Evolutionary conservation across 768 basidiomycete genomes (phyloP).

Genomic region (Cytidiella melzeri): DNA sequence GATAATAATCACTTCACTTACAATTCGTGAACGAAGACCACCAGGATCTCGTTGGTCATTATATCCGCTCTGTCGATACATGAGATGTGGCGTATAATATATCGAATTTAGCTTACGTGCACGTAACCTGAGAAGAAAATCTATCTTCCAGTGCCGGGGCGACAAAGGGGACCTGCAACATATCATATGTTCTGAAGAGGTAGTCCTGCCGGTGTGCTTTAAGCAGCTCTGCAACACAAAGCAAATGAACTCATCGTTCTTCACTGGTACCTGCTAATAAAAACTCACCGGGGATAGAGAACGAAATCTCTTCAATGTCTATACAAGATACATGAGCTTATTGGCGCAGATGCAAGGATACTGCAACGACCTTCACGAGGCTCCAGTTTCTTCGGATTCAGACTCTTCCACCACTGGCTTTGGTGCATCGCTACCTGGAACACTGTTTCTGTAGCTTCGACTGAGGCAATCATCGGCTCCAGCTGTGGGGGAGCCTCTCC

Average conservation of each 20-base stretch:
- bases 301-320: slow-evolving; percentile 59
- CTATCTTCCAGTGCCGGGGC: slow-evolving; percentile 56
- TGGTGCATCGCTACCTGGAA: slow-evolving; percentile 85
- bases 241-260: neutral
- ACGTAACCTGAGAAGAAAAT: slow-evolving; percentile 80
- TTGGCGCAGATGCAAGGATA: too few relatives aligned
- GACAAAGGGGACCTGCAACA: slow-evolving; percentile 80
- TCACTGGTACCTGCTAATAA: neutral
- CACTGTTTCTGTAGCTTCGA: slow-evolving; percentile 82
- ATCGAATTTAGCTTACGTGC: slow-evolving; percentile 67
- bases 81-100: neutral
- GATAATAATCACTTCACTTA: slow-evolving; percentile 33
- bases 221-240: slow-evolving; percentile 64
- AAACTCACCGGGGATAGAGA: slow-evolving; percentile 61
- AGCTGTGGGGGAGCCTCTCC: slow-evolving; percentile 82
- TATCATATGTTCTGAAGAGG: slow-evolving; percentile 64
- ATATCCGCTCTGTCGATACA: slow-evolving; percentile 55
- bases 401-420: slow-evolving; percentile 85
- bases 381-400: slow-evolving; percentile 78
- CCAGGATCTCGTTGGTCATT: slow-evolving; percentile 67
- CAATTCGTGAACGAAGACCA: slow-evolving; percentile 95
- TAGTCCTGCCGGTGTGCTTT: slow-evolving; percentile 87
- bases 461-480: slow-evolving; percentile 65
- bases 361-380: slow-evolving; percentile 80
- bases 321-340: neutral